Evolutionary conservation across 129 eudicot genomes (phyloP).

Genomic region (Flaveria robusta): DNA sequence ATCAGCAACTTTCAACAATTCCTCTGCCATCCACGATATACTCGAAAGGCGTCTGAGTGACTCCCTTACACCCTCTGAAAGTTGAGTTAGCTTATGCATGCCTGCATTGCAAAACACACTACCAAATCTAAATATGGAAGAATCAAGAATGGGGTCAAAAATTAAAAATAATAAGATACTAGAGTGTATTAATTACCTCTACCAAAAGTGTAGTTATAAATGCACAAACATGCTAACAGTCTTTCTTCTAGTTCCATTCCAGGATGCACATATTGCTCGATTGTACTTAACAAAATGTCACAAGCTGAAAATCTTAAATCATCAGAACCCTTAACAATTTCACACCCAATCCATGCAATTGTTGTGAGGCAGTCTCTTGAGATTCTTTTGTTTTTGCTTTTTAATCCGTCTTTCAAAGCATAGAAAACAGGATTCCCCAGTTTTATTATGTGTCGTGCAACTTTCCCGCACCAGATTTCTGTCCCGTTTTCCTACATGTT

Average conservation of each 20-base stretch:
- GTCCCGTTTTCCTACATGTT: constrained; percentile 57
- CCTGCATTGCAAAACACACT: constrained; percentile 48
- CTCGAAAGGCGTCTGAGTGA: constrained; percentile 77
- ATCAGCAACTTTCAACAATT: constrained; percentile 74
- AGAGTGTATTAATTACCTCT: constrained; percentile 47
- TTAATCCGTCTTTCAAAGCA: constrained; percentile 65
- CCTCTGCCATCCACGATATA: constrained; percentile 88
- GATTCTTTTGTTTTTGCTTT: constrained; percentile 61
- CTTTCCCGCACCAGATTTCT: constrained; percentile 64
- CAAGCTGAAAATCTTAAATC: constrained; percentile 67
- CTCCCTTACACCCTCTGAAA: constrained; percentile 84
- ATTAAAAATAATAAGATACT: constrained; percentile 1
- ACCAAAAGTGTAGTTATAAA: constrained; percentile 76
- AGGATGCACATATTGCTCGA: constrained; percentile 82
- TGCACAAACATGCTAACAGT: constrained; percentile 74
- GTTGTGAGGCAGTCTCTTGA: constrained; percentile 66
- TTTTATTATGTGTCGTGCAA: constrained; percentile 52
- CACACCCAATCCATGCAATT: constrained; percentile 78
- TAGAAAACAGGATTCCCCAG: constrained; percentile 54
- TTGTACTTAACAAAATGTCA: constrained; percentile 58
- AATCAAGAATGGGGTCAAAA: neutral
- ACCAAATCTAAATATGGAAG: neutral
- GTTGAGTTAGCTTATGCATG: constrained; percentile 69
- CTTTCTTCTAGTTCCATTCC: constrained; percentile 79
- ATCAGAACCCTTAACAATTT: constrained; percentile 55